Conservation (phyloP, 176 grass and related monocot species). For the Cocos nucifera region DNA sequence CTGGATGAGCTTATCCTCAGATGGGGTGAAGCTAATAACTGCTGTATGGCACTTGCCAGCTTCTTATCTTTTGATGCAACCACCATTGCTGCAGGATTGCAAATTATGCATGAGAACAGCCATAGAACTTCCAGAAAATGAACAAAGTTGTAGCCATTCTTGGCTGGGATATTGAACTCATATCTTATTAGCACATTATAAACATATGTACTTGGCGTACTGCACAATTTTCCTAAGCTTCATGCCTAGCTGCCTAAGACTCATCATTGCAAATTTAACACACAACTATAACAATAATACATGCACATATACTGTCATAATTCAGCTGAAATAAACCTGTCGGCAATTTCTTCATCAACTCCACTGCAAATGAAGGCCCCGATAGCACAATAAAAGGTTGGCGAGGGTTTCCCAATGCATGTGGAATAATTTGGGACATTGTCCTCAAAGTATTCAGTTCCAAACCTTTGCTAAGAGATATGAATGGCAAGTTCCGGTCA, state of each 20-base stretch:
- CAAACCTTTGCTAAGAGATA: conserved; percentile 92
- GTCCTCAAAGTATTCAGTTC: conserved; percentile 81
- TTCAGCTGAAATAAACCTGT: conserved; percentile 46
- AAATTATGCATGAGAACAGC: conserved; percentile 16
- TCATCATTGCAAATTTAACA: too few species aligned
- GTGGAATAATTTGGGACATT: conserved; percentile 95
- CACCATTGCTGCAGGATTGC: conserved; percentile 63
- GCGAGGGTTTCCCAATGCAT: conserved; percentile 45
- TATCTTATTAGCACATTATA: too few species aligned
- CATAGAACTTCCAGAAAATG: conserved; percentile 1
- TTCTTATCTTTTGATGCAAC: conserved; percentile 93
- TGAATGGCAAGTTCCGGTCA: conserved; percentile 81
- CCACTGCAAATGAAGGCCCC: conserved; percentile 86
- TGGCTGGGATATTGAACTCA: too few species aligned
- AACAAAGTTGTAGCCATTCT: neutral
- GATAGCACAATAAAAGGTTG: conserved; percentile 75
- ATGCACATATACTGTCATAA: too few species aligned
- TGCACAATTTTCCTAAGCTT: too few species aligned
- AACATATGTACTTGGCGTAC: too few species aligned
- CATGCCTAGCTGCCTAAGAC: too few species aligned
- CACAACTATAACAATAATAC: neutral
- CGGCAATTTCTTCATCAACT: conserved; percentile 83
- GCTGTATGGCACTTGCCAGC: conserved; percentile 61
- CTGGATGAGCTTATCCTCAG: conserved; percentile 82
- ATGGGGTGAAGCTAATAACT: conserved; percentile 76